Percentiles rank a stretch among this genome's conserved stretches.
Conservation (phyloP, 495 filamentous ascomycete genomes). For the Annulohypoxylon maeteangense region DNA sequence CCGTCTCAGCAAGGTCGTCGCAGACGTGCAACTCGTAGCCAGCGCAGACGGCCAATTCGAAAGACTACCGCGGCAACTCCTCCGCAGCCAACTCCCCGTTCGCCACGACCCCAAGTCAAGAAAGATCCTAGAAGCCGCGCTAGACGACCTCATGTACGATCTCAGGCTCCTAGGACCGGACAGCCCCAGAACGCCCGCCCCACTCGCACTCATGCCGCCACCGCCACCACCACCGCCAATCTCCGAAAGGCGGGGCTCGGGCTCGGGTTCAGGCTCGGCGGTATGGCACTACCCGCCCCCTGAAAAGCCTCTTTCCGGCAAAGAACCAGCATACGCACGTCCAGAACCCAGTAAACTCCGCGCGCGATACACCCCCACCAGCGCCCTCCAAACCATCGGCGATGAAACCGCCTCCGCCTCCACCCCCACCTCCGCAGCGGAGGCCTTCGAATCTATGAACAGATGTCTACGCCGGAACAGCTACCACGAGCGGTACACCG, state of each 20-base stretch:
- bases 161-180: conserved; percentile 20
- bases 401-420: background rate
- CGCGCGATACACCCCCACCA: background rate
- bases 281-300: conserved; percentile 3
- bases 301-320: background rate
- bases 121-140: conserved; percentile 40
- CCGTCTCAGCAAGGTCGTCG: conserved; percentile 76
- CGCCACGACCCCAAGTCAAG: conserved; percentile 42
- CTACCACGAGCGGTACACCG: background rate
- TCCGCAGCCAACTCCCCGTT: conserved; percentile 75
- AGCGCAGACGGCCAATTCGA: conserved; percentile 72
- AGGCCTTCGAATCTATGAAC: background rate
- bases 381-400: background rate
- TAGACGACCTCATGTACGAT: conserved; percentile 45
- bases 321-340: background rate
- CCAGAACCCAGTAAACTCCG: background rate
- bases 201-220: conserved; percentile 16
- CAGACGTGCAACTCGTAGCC: conserved; percentile 77
- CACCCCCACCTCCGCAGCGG: background rate
- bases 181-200: conserved; percentile 11
- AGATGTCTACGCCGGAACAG: background rate
- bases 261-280: background rate
- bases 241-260: background rate
- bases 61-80: conserved; percentile 81
- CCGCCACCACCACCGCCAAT: conserved; percentile 5